phyloP scores from a whole-genome alignment of 495 filamentous ascomycete species.

The Xylaria bambusicola region DNA sequence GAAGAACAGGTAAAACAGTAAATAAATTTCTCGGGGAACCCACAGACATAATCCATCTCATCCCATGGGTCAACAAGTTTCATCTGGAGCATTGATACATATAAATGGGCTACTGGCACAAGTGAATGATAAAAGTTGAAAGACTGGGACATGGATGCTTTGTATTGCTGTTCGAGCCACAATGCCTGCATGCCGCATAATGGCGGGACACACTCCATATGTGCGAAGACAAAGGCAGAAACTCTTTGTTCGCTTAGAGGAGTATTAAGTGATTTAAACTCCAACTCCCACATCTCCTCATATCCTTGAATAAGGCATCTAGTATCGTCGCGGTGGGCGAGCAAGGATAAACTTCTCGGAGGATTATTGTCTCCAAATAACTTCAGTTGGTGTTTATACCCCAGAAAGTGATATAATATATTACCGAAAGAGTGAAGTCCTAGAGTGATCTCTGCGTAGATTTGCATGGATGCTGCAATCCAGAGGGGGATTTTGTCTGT shows the following conservation, averaged over 20 bases:
- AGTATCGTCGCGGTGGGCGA: too few species aligned
- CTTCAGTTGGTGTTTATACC: too few species aligned
- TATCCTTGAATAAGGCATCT: too few species aligned
- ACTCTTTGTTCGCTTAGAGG: too few species aligned
- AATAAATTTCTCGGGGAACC: neutral
- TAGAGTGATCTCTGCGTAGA: neutral
- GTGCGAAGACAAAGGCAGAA: too few species aligned
- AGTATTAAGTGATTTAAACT: too few species aligned
- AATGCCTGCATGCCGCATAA: slow-evolving; percentile 9
- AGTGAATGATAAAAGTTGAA: slow-evolving; percentile 2
- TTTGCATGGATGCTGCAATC: neutral
- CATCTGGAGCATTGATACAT: neutral
- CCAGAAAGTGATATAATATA: too few species aligned
- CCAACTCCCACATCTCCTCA: too few species aligned
- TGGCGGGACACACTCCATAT: neutral
- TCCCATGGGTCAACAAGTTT: neutral
- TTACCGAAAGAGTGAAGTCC: too few species aligned
- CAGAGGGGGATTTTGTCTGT: neutral
- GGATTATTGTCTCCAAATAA: too few species aligned
- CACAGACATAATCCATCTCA: slow-evolving; percentile 14
- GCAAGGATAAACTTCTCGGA: too few species aligned
- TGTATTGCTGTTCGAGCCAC: neutral
- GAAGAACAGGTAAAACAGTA: too few species aligned
- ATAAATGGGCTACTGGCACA: slow-evolving; percentile 8
- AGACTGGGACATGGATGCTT: neutral